phyloP scores from a whole-genome alignment of 306 rosid genomes.

The Acacia confusa region DNA sequence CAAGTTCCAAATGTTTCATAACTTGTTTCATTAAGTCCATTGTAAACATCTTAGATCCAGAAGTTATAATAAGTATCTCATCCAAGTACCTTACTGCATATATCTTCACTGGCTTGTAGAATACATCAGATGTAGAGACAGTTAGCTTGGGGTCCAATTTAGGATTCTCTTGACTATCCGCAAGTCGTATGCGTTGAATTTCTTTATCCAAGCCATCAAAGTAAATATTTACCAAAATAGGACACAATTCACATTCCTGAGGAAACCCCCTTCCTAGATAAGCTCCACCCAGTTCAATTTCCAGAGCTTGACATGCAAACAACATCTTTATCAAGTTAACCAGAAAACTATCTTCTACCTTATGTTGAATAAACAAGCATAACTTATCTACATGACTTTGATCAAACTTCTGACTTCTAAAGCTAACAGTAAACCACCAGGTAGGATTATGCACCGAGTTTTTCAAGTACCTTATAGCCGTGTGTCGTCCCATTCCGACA shows the following conservation, averaged over 20 bases:
- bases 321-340: slow-evolving; percentile 40
- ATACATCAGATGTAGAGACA: slow-evolving; percentile 44
- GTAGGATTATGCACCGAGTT: slow-evolving; percentile 56
- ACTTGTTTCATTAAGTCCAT: slow-evolving; percentile 66
- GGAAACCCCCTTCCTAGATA: slow-evolving; percentile 76
- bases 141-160: slow-evolving; percentile 36
- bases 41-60: slow-evolving; percentile 61
- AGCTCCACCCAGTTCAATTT: slow-evolving; percentile 58
- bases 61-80: slow-evolving; percentile 71
- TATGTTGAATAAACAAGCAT: slow-evolving; percentile 51
- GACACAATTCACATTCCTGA: slow-evolving; percentile 74
- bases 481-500: slow-evolving; percentile 64
- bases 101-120: slow-evolving; percentile 78
- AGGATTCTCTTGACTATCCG: slow-evolving; percentile 49
- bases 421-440: slow-evolving; percentile 59
- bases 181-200: slow-evolving; percentile 65
- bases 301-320: slow-evolving; percentile 47
- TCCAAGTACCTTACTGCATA: slow-evolving; percentile 86
- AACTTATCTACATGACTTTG: slow-evolving; percentile 45
- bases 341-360: slow-evolving; percentile 44
- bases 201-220: slow-evolving; percentile 77
- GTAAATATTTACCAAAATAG: slow-evolving; percentile 68
- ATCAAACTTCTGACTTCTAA: slow-evolving; percentile 40
- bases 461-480: slow-evolving; percentile 66
- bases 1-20: slow-evolving; percentile 56